Base-by-base conservation (phyloP, 805 yeast genomes). In the Candida oleophila region DNA sequence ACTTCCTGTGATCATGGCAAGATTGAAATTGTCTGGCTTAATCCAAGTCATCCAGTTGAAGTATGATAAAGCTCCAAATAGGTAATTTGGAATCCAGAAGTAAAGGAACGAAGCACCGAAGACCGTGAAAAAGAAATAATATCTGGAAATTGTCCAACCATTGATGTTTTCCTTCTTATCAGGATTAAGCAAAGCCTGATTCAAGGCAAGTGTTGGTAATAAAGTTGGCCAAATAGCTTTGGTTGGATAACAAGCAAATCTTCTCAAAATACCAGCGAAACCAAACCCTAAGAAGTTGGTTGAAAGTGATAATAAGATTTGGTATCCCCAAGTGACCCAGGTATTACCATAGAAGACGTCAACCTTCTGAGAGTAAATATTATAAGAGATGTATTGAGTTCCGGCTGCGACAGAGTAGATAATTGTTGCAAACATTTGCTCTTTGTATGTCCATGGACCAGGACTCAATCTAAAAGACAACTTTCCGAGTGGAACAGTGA, bases 371-470 rank as follows among this genome's bases (percentile, higher is more conserved):
- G 54, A 58, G 14, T 51, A 53, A 38, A 60, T 57, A 44, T 58
- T 59, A 39, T 41, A 55, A 2, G 51, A 33, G n/a, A 53, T 57
- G 32, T 49, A 66, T 40, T 59, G 52, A 45, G 55, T 54, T 33
- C 65, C 53, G 32, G 57, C 55, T 37, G 70, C 66, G 21, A 70
- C 68, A 36, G 68, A 60, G 54, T 57, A 68, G 55, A 67, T 66
- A 22, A 73, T 56, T 5, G 88, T 78, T 1, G 84, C 69, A 48
- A 84, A 71, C 82, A 82, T 80, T 60, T 83, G 89, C 55, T 83
- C 88, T 57, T 83, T 83, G 51, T 61, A 69, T 22, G 72, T 66
- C 84, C 86, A 84, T 11, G 85, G 84, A 9, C 87, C 85, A 2
- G 84, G 85, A 59, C 81, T 81, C 45, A 82, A 59, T 21, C 57